Conservation (phyloP, 1,284 basidiomycete species). For the Puccinia sorghi region DNA sequence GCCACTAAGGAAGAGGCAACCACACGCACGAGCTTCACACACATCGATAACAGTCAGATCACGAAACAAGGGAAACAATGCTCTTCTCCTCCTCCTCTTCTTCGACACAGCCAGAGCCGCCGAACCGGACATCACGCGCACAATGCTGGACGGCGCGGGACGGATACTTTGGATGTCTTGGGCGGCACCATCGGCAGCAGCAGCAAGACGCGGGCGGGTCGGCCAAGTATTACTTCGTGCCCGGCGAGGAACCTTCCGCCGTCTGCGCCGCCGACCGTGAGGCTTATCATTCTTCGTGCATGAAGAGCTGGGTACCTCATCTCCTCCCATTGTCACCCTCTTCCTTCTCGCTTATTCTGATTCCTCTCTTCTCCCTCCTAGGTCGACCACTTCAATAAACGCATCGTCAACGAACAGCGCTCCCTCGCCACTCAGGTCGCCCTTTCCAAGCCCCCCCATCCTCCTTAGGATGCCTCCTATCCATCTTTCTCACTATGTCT, state of each 20-base stretch:
- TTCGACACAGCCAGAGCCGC: background rate
- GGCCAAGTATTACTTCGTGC: constrained; percentile 31
- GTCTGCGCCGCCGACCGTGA: constrained; percentile 8
- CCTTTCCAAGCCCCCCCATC: background rate
- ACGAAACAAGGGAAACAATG: background rate
- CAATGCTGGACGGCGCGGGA: constrained; percentile 35
- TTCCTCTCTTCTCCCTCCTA: background rate
- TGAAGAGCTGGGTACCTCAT: constrained; percentile 36
- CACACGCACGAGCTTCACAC: too few relatives aligned
- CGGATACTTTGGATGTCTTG: constrained; percentile 33
- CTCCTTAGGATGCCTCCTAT: background rate
- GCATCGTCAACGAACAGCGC: constrained; percentile 43
- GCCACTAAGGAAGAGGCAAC: too few relatives aligned
- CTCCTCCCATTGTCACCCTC: background rate
- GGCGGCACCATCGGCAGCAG: constrained; percentile 8
- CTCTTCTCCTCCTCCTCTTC: constrained; percentile 2
- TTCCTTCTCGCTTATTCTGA: background rate
- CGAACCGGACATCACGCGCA: constrained; percentile 24
- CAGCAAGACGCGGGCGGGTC: background rate
- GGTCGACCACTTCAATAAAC: constrained; percentile 46
- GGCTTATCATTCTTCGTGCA: constrained; percentile 24
- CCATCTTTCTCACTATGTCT: too few relatives aligned
- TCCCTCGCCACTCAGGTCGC: constrained; percentile 19
- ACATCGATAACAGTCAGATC: too few relatives aligned
- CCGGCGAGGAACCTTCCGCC: constrained; percentile 11